Evolutionary conservation across 805 yeast species (phyloP), one percentile per base, ranked within the genome.

Genomic region (Citeromyces matritensis): DNA sequence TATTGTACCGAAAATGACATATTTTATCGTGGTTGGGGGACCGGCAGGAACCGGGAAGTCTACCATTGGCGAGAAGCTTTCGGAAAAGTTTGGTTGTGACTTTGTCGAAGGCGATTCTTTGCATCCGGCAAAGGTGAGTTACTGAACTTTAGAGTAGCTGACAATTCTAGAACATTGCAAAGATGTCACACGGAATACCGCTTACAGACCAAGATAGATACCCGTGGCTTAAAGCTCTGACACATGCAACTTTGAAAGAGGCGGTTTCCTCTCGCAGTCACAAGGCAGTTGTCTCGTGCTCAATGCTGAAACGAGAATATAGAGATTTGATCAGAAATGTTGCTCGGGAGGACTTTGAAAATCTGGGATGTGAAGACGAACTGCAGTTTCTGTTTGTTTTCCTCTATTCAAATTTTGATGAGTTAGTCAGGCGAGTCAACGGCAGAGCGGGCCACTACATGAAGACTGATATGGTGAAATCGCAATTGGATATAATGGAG

Each of bases 11-110:
- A 50, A 14, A 60, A 60, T 17, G 29, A 26, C 15, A 26, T 14
- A 26, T 26, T 15, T 54, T 2, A 32, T 53, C 6, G 73, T 85
- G 2, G 72, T 88, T 6, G 95, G 94, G 9, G 98, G 98, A 0
- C 95, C 97, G 1, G 86, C 95, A 0, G 97, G 97, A 6, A 80
- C 95, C 2, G 98, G 98, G 1, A 91, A 91, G 49, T 64, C 93
- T 14, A 82, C 95, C 2, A 67, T 80, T 13, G 94, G 82, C 0
- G 55, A 56, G 9, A 44, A 51, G 8, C 44, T 86, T 13, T 51
- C 77, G 21, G 37, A 54, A 13, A 45, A 53, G 14, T 62, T 71
- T 12, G 36, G 51, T 3, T 61, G 77, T 30, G 61, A 72, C 2
- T 85, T 69, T 46, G 51, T 85, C 9, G 98, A 91, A 51, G 98